Evolutionary conservation across 768 basidiomycete genomes (phyloP), one percentile per base, ranked within the genome.

Genomic region (Obba rivulosa): DNA sequence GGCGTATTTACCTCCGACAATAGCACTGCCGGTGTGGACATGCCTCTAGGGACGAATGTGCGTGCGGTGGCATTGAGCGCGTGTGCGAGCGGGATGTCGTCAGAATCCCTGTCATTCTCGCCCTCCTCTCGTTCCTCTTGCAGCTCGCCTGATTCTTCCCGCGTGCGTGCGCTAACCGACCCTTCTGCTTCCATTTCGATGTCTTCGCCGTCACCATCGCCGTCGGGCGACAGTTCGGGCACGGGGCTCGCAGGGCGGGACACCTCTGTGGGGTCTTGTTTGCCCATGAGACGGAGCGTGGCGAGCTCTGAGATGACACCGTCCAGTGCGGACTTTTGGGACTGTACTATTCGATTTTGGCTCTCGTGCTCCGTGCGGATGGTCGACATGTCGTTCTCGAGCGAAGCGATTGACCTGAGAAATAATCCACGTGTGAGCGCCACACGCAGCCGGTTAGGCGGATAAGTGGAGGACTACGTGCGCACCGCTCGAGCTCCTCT

Each of bases 341-440:
- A 74, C 37, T 78, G 75, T 49, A 92, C 78, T 20, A 73, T 76
- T 38, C 79, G 78, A 53, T 76, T 75, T 60, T 90, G 87, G 0
- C 75, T 77, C 28, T 89, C 87, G 41, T 90, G 85, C 61, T 92
- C 89, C 9, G 77, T 66, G 16, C 71, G 76, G 48, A 91, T 88
- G 8, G 87, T 77, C 3, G 77, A 61, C 77, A 90, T 89, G 62
- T 92, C 89, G 57, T 80, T 86, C 55, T 91, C 87, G 11, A 91
- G 67, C 10, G 76, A 71, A 41, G 71, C 61, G 47, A 91, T 91
- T 25, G 80, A 75, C 57, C 89, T 92, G 46, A 3, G 14, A 18
- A 16, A 47, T 14, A 18, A 41, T 10, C 41, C 20, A 46, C 20
- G 34, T 21, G 28, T 39, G 35, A 43, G 18, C n/a, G 7, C 28